Evolutionary conservation across 1,139 yeast species (phyloP), one percentile per base, ranked within the genome.

Genomic region (Nakaseomyces delphensis): DNA sequence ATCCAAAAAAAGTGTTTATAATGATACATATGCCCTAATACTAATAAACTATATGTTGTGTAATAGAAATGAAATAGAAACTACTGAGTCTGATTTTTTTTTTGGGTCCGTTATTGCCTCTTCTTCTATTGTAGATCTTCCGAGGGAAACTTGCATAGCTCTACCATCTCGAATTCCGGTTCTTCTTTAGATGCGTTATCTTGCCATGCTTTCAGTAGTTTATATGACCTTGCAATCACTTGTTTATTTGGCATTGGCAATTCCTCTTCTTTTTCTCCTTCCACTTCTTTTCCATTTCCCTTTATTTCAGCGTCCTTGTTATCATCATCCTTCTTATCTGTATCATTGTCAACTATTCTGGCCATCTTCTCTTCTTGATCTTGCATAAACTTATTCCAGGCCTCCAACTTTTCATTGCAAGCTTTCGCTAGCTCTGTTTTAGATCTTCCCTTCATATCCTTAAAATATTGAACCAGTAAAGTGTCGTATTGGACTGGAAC

Each of bases 391-490:
- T 48, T 49, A 40, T 61, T 58, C 62, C 64, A 62, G 31, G 56
- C 52, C 20, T 60, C 54, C 10, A 63, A 36, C 23, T 51, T 45
- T 5, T 48, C 50, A 39, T 48, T 49, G 43, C 65, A 71, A 13
- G 75, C 78, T 3, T 67, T 73, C 8, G 74, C 63, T 14, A 85
- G 61, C 48, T 94, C 68, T 15, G 67, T 74, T 48, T 79, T 54
- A 10, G 60, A 74, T 0, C 84, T 86, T 3, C 95, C 95, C 59
- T 81, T 85, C 25, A 86, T 58, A 2, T 85, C 85, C 33, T 69
- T 72, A 40, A 86, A 63, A 56, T 89, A 89, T 8, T 62, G 61
- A 15, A 70, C 52, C 46, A 87, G 61, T 23, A 62, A 43, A 9
- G 47, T 48, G 43, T 62, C 53, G 35, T 78, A 77, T 2, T 61